These are phyloP conservation scores for Monilinia fructicola DNA, from an alignment of 2,329 filamentous ascomycete species.

Conservation along the genomic window DNA sequence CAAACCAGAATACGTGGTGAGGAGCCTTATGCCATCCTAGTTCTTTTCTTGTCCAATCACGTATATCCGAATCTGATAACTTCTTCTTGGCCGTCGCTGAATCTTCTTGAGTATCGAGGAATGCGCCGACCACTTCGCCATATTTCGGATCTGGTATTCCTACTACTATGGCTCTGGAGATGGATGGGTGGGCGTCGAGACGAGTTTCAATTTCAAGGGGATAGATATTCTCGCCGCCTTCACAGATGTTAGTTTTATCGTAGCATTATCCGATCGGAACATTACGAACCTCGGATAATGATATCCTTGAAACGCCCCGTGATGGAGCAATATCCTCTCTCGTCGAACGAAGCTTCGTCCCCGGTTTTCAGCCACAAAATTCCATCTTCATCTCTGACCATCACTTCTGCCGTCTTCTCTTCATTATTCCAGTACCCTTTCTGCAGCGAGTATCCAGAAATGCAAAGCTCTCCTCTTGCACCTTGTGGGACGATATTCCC, in stretches of 20 bases:
- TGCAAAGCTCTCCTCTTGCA: conserved; percentile 52
- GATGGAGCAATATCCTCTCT: conserved; percentile 51
- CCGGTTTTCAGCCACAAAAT: conserved; percentile 53
- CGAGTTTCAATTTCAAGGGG: conserved; percentile 71
- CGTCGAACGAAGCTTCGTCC: conserved; percentile 53
- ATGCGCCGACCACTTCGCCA: conserved; percentile 66
- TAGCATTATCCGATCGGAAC: conserved; percentile 6
- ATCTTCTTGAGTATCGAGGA: conserved; percentile 60
- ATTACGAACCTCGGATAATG: conserved; percentile 59
- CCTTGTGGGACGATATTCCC: conserved; percentile 57
- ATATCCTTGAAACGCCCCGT: conserved; percentile 69
- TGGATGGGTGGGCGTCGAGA: conserved; percentile 54
- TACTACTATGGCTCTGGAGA: conserved; percentile 61
- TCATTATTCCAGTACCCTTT: conserved; percentile 65
- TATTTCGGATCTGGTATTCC: conserved; percentile 64
- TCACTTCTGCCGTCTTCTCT: conserved; percentile 32
- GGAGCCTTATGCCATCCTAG: conserved; percentile 70
- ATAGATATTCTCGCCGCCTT: conserved; percentile 55
- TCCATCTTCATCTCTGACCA: conserved; percentile 34
- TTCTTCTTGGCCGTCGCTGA: conserved; percentile 57
- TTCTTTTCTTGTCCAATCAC: conserved; percentile 60
- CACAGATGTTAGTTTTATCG: neutral
- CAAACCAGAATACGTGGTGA: conserved; percentile 73
- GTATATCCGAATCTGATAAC: conserved; percentile 58
- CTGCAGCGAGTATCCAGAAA: conserved; percentile 53